Conservation (phyloP, 331 rosid genomes). For the Telfairia occidentalis region DNA sequence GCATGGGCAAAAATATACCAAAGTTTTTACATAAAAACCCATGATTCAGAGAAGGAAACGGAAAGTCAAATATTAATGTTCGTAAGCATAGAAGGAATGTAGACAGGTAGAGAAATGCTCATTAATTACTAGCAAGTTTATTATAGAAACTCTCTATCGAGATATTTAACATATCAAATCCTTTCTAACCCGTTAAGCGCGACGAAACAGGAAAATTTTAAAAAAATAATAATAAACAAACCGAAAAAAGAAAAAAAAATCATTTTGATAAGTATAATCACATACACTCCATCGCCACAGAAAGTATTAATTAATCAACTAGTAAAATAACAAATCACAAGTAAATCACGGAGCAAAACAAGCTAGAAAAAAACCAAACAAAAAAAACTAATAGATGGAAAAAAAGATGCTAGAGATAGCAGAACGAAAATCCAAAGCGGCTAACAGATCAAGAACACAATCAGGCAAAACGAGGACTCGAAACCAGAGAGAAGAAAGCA, state of each 20-base stretch:
- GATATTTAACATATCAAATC: neutral
- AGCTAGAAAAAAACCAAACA: neutral
- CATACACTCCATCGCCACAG: neutral
- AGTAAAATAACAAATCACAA: neutral
- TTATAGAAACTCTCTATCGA: neutral
- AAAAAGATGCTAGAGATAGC: neutral
- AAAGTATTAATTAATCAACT: neutral
- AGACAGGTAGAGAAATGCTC: neutral
- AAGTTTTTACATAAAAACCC: neutral
- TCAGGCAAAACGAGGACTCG: neutral
- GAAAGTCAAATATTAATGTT: neutral
- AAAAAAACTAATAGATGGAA: neutral
- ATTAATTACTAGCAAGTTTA: constrained; percentile 3
- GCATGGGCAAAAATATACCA: neutral
- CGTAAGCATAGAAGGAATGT: neutral
- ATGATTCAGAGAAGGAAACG: neutral
- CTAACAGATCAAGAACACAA: constrained; percentile 1
- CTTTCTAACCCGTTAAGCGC: neutral
- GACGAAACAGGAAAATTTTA: neutral
- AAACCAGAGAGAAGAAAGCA: neutral
- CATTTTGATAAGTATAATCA: neutral
- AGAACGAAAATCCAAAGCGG: neutral
- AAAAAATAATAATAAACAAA: too few relatives aligned
- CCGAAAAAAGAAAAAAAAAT: neutral
- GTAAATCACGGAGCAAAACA: neutral